Conservation (phyloP, 495 filamentous ascomycete genomes). For the Monascus purpureus region DNA sequence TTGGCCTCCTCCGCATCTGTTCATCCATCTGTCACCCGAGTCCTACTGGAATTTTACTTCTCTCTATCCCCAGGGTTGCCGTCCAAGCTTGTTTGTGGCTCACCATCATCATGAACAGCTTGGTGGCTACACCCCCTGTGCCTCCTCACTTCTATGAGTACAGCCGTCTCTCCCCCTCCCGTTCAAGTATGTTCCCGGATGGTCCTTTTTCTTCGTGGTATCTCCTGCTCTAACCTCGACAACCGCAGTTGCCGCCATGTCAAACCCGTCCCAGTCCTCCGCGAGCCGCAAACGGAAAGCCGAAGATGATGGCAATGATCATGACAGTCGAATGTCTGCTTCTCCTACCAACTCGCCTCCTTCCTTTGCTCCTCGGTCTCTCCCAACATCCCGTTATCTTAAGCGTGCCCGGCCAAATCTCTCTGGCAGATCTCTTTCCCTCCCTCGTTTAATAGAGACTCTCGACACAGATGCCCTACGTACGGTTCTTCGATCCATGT, state of each 20-base stretch:
- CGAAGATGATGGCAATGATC: slow-evolving; percentile 55
- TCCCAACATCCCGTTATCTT: slow-evolving; percentile 49
- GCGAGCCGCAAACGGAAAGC: slow-evolving; percentile 73
- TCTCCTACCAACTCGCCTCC: slow-evolving; percentile 78
- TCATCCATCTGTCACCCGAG: background rate
- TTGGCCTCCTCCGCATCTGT: background rate
- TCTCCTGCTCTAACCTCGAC: background rate
- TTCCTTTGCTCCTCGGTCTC: slow-evolving; percentile 48
- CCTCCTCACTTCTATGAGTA: slow-evolving; percentile 67
- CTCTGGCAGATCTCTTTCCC: slow-evolving; percentile 61
- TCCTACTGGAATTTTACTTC: slow-evolving; percentile 10
- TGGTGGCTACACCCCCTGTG: slow-evolving; percentile 49
- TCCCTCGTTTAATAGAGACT: slow-evolving; percentile 80
- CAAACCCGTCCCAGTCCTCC: slow-evolving; percentile 36
- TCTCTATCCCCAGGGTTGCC: slow-evolving; percentile 15
- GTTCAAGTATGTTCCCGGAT: slow-evolving; percentile 61
- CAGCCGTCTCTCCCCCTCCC: slow-evolving; percentile 54
- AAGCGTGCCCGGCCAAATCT: slow-evolving; percentile 55
- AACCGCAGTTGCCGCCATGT: slow-evolving; percentile 12
- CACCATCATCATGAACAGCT: slow-evolving; percentile 44
- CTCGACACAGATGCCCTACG: slow-evolving; percentile 72
- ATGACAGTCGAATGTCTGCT: slow-evolving; percentile 72
- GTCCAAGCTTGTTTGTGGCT: slow-evolving; percentile 12
- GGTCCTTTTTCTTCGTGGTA: slow-evolving; percentile 7
- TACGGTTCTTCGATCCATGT: slow-evolving; percentile 70